Base-by-base conservation (phyloP, 306 rosid genomes). In the Malus sylvestris region DNA sequence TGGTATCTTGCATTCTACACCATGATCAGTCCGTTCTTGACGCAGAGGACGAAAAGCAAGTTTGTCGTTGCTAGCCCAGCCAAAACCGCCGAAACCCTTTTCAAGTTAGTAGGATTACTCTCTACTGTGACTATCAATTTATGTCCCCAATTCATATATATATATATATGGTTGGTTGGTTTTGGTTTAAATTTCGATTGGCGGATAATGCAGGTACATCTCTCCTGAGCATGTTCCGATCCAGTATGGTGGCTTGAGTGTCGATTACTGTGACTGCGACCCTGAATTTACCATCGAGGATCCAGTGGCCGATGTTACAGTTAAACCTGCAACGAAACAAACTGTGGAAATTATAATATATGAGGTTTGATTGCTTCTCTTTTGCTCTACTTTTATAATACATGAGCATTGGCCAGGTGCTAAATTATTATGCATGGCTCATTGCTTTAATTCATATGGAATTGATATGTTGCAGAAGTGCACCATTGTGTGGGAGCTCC, bases 201-300 rank as follows among this genome's bases (percentile, higher is more conserved):
- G 23, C 66, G 19, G 16, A 9, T 15, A 18, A 33, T 75, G 52
- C 75, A 92, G 98, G 85, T 95, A 92, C 78, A 87, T 89, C 66
- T 79, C 97, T 85, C 90, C 97, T 3, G 98, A 92, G 83, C 92
- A 88, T 69, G 93, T 92, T 72, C 98, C 98, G 0, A 81, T 95
- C 65, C 96, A 92, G 46, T 95, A 92, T 55, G 98, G 98, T 70
- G 98, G 98, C 42, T 82, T 95, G 68, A 87, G 97, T 81, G 98
- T 95, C 10, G 98, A 95, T 81, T 79, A 75, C 70, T 95, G 98
- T 73, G 97, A 92, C 79, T 92, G 97, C 90, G 87, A 90, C 86
- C 98, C 98, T 0, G 97, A 95, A 58, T 95, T 95, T 79, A 85
- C 87, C 61, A 33, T 77, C 71, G 81, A 85, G 71, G 97, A 95